Evolutionary conservation across 2,329 filamentous ascomycete genomes (phyloP).

Genomic region (Nemania sp.): DNA sequence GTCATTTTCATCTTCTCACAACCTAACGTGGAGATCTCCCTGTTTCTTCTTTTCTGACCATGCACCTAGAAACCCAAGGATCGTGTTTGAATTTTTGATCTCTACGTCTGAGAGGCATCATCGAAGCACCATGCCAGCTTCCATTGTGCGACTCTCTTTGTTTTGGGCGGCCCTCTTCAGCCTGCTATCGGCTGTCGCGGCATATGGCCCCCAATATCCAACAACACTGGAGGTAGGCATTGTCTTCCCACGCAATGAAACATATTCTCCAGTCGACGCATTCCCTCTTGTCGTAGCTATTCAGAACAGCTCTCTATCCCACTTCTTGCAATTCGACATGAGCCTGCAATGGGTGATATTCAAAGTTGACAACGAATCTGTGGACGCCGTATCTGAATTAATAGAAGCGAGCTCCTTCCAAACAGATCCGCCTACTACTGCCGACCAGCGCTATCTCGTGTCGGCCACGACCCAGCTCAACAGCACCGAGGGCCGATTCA

Average conservation of each 20-base stretch:
- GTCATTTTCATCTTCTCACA: not conserved
- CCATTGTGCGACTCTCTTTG: not conserved
- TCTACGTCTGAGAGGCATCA: not conserved
- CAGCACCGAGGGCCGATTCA: constrained; percentile 6
- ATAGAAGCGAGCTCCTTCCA: not conserved
- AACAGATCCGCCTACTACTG: not conserved
- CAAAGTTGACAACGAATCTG: not conserved
- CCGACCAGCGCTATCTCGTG: constrained; percentile 1
- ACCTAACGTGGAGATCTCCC: too few species aligned
- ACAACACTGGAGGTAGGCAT: not conserved
- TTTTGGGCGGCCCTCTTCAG: not conserved
- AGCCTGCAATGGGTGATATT: not conserved
- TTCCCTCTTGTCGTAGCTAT: not conserved
- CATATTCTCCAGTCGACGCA: not conserved
- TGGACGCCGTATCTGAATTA: too few species aligned
- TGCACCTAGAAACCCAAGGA: not conserved
- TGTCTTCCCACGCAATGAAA: constrained; percentile 5
- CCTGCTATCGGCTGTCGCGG: not conserved
- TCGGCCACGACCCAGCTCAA: constrained; percentile 1
- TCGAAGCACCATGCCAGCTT: not conserved
- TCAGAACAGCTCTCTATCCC: not conserved
- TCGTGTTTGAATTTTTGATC: not conserved
- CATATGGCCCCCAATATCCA: not conserved
- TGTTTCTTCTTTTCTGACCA: not conserved
- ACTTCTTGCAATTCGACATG: not conserved